Percentiles rank a stretch among this genome's conserved stretches.
Conservation (phyloP, 2,329 filamentous ascomycete species). For the Triangularia setosa region DNA sequence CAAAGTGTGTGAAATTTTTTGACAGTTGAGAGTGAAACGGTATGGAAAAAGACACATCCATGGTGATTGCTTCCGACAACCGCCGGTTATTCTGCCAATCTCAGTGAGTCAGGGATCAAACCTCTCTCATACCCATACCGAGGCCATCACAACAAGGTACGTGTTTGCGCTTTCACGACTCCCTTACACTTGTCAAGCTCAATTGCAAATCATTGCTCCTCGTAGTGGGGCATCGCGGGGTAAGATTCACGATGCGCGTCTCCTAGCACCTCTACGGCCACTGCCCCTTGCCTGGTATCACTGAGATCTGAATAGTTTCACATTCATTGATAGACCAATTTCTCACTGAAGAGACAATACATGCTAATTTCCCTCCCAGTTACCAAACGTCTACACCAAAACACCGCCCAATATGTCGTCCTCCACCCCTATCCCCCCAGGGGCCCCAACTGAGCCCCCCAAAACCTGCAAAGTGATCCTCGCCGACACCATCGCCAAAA, state of each 20-base stretch:
- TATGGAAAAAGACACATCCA: conserved; percentile 2
- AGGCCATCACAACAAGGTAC: neutral
- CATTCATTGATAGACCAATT: neutral
- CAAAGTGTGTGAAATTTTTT: conserved; percentile 1
- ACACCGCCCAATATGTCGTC: neutral
- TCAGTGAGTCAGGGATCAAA: conserved; percentile 12
- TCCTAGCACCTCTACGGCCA: neutral
- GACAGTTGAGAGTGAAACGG: conserved; percentile 1
- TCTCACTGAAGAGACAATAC: neutral
- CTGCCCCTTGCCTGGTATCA: neutral
- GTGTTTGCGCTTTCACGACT: neutral
- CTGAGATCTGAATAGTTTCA: neutral
- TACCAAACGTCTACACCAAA: neutral
- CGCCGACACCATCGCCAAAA: conserved; percentile 81
- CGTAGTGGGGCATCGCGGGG: conserved; percentile 11
- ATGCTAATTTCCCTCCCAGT: neutral
- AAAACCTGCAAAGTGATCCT: conserved; percentile 91
- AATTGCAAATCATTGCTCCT: neutral
- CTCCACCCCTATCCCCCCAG: conserved; percentile 30
- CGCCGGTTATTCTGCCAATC: conserved; percentile 3
- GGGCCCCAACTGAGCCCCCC: conserved; percentile 42
- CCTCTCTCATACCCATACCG: conserved; percentile 9
- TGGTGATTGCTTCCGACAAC: conserved; percentile 6
- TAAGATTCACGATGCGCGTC: neutral
- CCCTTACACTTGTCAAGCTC: neutral